These are phyloP conservation scores for Eucalyptus microcorys DNA, from an alignment of 345 rosid genomes.

Conservation along the genomic window DNA sequence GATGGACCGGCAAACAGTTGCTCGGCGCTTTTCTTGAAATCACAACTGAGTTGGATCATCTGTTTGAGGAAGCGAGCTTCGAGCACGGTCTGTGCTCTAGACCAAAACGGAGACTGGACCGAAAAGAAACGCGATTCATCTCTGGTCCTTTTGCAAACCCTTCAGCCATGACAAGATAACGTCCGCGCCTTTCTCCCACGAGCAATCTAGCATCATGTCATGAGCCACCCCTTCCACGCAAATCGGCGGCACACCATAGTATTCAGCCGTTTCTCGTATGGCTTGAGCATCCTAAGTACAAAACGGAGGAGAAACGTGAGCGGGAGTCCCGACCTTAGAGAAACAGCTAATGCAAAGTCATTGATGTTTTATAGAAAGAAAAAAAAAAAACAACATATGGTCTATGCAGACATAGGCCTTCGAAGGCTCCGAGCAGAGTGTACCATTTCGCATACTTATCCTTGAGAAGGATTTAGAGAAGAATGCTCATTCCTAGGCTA, in stretches of 20 bases:
- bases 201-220: slow-evolving; percentile 84
- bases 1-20: background rate
- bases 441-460: background rate
- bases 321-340: background rate
- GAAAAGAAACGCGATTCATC: background rate
- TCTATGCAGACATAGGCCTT: background rate
- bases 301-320: background rate
- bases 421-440: background rate
- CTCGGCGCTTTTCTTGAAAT: background rate
- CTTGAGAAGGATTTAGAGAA: background rate
- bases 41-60: background rate
- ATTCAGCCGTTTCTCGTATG: slow-evolving; percentile 47
- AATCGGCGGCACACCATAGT: slow-evolving; percentile 46
- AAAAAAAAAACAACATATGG: too few species aligned
- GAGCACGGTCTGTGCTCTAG: background rate
- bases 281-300: slow-evolving; percentile 48
- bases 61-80: background rate
- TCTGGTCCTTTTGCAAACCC: background rate
- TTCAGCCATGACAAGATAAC: slow-evolving; percentile 43
- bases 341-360: background rate
- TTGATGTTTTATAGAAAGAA: background rate
- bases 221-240: slow-evolving; percentile 72
- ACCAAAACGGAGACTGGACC: background rate
- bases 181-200: slow-evolving; percentile 64
- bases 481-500: background rate